Evolutionary conservation across 2,329 filamentous ascomycete genomes (phyloP), one percentile per base, ranked within the genome.

Genomic region (Pseudophaeomoniella oleicola): DNA sequence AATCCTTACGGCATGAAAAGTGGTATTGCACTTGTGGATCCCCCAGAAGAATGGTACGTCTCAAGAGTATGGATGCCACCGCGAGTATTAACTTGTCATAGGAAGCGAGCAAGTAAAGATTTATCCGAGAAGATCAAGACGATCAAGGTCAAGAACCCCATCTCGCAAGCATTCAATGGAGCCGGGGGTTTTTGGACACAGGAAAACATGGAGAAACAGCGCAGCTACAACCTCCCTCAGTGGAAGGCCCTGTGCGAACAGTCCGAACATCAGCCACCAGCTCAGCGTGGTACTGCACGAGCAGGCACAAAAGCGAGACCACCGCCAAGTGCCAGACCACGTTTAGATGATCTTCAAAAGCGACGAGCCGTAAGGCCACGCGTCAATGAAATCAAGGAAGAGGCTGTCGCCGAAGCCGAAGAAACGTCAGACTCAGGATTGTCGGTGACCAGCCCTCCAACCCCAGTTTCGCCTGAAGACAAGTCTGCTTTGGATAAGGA

Each of bases 121-220:
- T 73, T 94, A 43, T 78, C 90, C 52, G 81, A 94, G 50, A 71
- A 85, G 35, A 73, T 98, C 45, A 96, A 94, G 61, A 78, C 81
- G 43, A 83, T 98, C 56, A 80, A 78, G 53, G 87, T 98, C 51
- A 88, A 88, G 59, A 92, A 98, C 46, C 90, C 90, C 3, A 96
- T 98, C 55, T 94, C 86, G 53, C 90, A 98, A 58, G 90, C 98
- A 51, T 98, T 98, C 50, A 88, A 92, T 68, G 90, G 90, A 30
- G 85, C 83, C 36, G 90, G 90, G 30, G 92, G 90, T 39, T 92
- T 84, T 39, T 98, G 94, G 55, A 88, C 88, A 22, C 90, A 98
- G 57, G 84, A 90, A 52, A 98, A 98, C 54, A 87, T 98, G 41
- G 78, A 96, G 51, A 92, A 94, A 60, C 85, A 92, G 55, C 75